Evolutionary conservation across 2,329 filamentous ascomycete genomes (phyloP).

Genomic region (Cordyceps sp.): DNA sequence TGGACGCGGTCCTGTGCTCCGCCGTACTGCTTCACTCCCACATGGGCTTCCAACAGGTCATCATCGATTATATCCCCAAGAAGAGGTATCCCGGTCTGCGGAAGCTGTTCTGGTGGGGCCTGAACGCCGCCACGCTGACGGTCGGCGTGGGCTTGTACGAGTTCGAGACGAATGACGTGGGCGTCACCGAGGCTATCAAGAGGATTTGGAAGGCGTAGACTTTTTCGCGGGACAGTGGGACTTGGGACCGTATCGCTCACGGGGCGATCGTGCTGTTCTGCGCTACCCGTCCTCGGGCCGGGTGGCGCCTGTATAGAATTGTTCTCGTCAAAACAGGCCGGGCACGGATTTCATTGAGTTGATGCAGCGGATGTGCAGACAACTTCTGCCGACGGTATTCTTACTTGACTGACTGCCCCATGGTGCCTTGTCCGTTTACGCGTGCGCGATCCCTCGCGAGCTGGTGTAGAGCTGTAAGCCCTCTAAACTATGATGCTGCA

Average conservation of each 20-base stretch:
- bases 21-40: constrained; percentile 83
- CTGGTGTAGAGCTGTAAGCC: too few species aligned
- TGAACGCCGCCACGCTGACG: constrained; percentile 63
- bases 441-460: too few species aligned
- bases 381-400: too few species aligned
- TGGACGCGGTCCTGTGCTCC: constrained; percentile 74
- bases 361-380: too few species aligned
- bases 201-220: constrained; percentile 69
- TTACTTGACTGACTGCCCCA: too few species aligned
- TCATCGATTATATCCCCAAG: constrained; percentile 81
- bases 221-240: constrained; percentile 1
- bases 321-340: too few species aligned
- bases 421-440: too few species aligned
- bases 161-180: constrained; percentile 97
- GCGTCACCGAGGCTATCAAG: constrained; percentile 77
- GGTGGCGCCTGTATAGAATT: not conserved
- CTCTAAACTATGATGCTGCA: too few species aligned
- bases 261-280: too few species aligned
- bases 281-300: too few species aligned
- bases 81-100: constrained; percentile 51
- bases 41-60: constrained; percentile 79
- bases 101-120: constrained; percentile 55
- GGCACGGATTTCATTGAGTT: too few species aligned
- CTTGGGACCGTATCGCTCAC: too few species aligned
- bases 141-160: constrained; percentile 87